phyloP scores from a whole-genome alignment of 768 basidiomycete species.

The Trametopsis cervina region DNA sequence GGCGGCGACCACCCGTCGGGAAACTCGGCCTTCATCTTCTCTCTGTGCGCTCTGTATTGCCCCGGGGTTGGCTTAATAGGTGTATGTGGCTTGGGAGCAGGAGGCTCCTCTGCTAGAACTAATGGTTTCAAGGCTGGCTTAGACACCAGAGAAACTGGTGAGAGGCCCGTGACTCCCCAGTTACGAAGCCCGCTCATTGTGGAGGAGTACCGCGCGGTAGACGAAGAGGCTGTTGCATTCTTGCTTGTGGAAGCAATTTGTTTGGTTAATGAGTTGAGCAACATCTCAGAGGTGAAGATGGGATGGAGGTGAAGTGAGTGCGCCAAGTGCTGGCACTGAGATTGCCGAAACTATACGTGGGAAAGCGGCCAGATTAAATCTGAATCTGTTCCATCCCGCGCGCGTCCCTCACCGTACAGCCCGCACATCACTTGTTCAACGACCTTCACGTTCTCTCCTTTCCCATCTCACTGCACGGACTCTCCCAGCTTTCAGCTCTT shows the following conservation, averaged over 20 bases:
- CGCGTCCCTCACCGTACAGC: too few relatives aligned
- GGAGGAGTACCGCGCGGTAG: slow-evolving; percentile 18
- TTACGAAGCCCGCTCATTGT: slow-evolving; percentile 17
- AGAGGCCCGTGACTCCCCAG: slow-evolving; percentile 19
- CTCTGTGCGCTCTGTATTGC: slow-evolving; percentile 24
- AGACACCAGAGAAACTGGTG: slow-evolving; percentile 15
- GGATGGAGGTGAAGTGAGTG: neutral
- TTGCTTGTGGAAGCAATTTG: neutral
- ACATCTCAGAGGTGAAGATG: neutral
- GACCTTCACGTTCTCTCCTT: neutral
- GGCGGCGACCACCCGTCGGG: slow-evolving; percentile 44
- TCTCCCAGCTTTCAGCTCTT: neutral
- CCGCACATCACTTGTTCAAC: neutral
- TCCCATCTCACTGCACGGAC: neutral
- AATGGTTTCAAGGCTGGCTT: neutral
- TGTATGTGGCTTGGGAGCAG: slow-evolving; percentile 8
- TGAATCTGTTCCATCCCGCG: too few relatives aligned
- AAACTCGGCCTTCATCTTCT: slow-evolving; percentile 26
- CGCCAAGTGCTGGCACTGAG: neutral
- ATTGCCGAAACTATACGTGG: neutral
- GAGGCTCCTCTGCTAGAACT: neutral
- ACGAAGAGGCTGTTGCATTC: slow-evolving; percentile 10
- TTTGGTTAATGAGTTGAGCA: neutral
- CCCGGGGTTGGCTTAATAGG: slow-evolving; percentile 18
- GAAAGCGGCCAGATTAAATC: neutral